Evolutionary conservation across 2,329 filamentous ascomycete species (phyloP).

Genomic region (Ophiosphaerella herpotricha): DNA sequence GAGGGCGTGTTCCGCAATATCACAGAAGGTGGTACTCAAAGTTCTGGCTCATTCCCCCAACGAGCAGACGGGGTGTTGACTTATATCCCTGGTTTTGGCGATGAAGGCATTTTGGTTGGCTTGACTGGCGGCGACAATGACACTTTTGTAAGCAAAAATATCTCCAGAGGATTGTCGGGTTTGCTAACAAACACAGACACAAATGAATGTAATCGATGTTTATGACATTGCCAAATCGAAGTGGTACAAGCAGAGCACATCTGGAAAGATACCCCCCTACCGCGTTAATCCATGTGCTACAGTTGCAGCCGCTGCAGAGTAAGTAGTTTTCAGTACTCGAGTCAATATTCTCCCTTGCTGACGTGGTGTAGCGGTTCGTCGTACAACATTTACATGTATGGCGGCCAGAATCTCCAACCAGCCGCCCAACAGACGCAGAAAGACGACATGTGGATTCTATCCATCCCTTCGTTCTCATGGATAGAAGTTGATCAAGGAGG

Average conservation of each 20-base stretch:
- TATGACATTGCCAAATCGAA: constrained; percentile 72
- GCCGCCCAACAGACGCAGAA: constrained; percentile 64
- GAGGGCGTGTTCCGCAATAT: constrained; percentile 74
- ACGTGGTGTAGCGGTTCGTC: constrained; percentile 61
- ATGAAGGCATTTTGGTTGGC: constrained; percentile 75
- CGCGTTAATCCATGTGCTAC: constrained; percentile 73
- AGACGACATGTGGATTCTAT: constrained; percentile 78
- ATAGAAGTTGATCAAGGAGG: constrained; percentile 62
- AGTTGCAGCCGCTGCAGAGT: constrained; percentile 71
- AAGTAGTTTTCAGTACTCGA: constrained; percentile 11
- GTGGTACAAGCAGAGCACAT: constrained; percentile 77
- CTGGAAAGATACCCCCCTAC: constrained; percentile 61
- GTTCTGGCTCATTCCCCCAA: constrained; percentile 69
- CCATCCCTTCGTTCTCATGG: constrained; percentile 81
- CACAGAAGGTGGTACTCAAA: constrained; percentile 71
- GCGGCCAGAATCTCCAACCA: constrained; percentile 73
- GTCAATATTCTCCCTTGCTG: constrained; percentile 4
- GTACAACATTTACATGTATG: constrained; percentile 79
- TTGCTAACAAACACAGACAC: constrained; percentile 48
- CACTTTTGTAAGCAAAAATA: constrained; percentile 61
- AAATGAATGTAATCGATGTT: constrained; percentile 77
- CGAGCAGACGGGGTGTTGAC: constrained; percentile 74
- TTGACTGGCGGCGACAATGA: constrained; percentile 73
- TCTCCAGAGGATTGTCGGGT: neutral
- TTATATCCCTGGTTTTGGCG: constrained; percentile 77